phyloP scores from a whole-genome alignment of 106 monocot species.

The Alisma plantagoaquatica region DNA sequence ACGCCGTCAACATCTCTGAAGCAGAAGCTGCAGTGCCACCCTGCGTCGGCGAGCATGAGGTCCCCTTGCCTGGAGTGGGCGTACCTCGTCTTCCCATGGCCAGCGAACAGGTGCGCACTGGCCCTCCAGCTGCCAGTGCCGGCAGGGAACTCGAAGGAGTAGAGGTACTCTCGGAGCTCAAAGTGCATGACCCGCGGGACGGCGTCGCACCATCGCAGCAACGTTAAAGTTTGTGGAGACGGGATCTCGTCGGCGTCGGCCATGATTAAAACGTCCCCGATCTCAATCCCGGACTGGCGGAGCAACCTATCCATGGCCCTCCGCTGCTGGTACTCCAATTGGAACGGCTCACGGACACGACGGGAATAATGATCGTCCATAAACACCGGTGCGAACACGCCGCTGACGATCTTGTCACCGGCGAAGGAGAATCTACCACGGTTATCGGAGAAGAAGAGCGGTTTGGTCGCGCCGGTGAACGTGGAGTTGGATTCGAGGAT shows the following conservation, averaged over 20 bases:
- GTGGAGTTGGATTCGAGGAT: slow-evolving; percentile 80
- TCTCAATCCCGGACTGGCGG: slow-evolving; percentile 30
- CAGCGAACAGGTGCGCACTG: slow-evolving; percentile 34
- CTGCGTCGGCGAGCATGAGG: slow-evolving; percentile 62
- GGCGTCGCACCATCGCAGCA: slow-evolving; percentile 77
- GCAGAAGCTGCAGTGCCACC: slow-evolving; percentile 97
- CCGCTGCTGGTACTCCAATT: slow-evolving; percentile 45
- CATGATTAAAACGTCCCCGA: slow-evolving; percentile 71
- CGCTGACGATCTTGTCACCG: slow-evolving; percentile 29
- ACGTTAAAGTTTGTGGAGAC: slow-evolving; percentile 45
- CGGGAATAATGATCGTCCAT: too few species aligned
- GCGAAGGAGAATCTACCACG: slow-evolving; percentile 34
- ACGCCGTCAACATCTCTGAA: slow-evolving; percentile 61
- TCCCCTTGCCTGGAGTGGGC: slow-evolving; percentile 62
- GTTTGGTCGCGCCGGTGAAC: slow-evolving; percentile 67
- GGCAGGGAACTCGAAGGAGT: slow-evolving; percentile 85
- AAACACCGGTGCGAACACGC: slow-evolving; percentile 22
- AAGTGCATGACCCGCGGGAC: slow-evolving; percentile 74
- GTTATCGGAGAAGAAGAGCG: slow-evolving; percentile 45
- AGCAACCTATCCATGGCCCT: slow-evolving; percentile 39
- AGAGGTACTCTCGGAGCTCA: slow-evolving; percentile 67
- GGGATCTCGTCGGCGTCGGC: slow-evolving; percentile 88
- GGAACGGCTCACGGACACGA: slow-evolving; percentile 36
- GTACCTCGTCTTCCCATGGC: slow-evolving; percentile 17
- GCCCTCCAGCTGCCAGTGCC: slow-evolving; percentile 80